Conservation (phyloP, 2,329 filamentous ascomycete species). For the Periconia macrospinosa region DNA sequence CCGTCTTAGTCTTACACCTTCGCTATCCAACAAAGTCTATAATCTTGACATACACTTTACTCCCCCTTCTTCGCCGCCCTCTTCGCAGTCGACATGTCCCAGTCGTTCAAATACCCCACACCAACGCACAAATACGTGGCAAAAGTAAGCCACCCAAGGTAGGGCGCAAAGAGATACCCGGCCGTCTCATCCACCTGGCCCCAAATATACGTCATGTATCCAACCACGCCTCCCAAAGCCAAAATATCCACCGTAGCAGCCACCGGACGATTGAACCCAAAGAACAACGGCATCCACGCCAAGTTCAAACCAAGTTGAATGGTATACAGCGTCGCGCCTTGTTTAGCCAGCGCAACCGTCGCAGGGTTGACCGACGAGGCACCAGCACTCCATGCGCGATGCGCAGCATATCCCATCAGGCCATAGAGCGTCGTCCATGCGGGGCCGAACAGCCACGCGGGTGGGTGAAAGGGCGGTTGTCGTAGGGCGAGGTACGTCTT, state of each 20-base stretch:
- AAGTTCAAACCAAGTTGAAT: slow-evolving; percentile 84
- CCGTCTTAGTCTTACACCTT: not conserved
- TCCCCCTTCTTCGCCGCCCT: slow-evolving; percentile 19
- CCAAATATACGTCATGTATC: slow-evolving; percentile 77
- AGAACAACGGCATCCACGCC: slow-evolving; percentile 92
- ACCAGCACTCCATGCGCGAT: slow-evolving; percentile 71
- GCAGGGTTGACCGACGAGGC: slow-evolving; percentile 54
- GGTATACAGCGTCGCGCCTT: slow-evolving; percentile 73
- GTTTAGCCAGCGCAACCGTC: slow-evolving; percentile 61
- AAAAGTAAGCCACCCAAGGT: slow-evolving; percentile 83
- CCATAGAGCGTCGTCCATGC: slow-evolving; percentile 62
- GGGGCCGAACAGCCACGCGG: slow-evolving; percentile 61
- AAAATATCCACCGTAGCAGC: slow-evolving; percentile 76
- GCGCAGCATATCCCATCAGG: slow-evolving; percentile 85
- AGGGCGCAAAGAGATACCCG: slow-evolving; percentile 76
- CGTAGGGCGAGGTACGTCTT: slow-evolving; percentile 66
- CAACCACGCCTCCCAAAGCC: slow-evolving; percentile 67
- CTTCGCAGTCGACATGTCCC: slow-evolving; percentile 37
- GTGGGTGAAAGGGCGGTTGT: slow-evolving; percentile 63
- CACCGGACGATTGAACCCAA: slow-evolving; percentile 71
- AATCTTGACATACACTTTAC: not conserved
- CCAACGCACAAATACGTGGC: slow-evolving; percentile 78
- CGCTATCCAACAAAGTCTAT: not conserved
- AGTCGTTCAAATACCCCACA: slow-evolving; percentile 44
- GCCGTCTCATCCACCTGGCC: slow-evolving; percentile 71